Percentiles rank a stretch among this genome's conserved stretches.
These are phyloP conservation scores for Melampsora americana DNA, from an alignment of 1,284 basidiomycete genomes.

Conservation along the genomic window DNA sequence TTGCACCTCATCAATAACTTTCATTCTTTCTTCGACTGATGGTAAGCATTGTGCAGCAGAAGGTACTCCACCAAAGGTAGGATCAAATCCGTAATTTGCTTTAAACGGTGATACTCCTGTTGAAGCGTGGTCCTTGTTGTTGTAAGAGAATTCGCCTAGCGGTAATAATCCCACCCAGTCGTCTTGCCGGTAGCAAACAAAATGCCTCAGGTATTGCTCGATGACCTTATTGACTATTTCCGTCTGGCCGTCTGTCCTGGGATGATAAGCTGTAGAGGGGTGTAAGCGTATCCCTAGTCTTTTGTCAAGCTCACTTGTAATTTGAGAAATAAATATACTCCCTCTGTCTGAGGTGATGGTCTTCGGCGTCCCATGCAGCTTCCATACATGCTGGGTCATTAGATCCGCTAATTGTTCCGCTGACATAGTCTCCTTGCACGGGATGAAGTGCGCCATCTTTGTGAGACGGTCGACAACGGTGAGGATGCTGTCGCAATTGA, in stretches of 20 bases:
- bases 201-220: not conserved
- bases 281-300: too few species aligned
- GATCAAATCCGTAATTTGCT: too few species aligned
- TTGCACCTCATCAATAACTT: not conserved
- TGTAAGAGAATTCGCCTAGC: slow-evolving; percentile 3
- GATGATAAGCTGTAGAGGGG: not conserved
- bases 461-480: not conserved
- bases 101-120: too few species aligned
- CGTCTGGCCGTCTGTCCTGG: not conserved
- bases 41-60: not conserved
- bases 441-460: not conserved
- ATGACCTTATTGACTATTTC: not conserved
- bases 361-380: too few species aligned
- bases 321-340: too few species aligned
- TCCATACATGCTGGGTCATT: too few species aligned
- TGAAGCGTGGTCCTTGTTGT: slow-evolving; percentile 6
- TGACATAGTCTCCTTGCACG: too few species aligned
- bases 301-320: too few species aligned
- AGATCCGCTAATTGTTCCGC: too few species aligned
- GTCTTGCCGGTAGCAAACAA: slow-evolving; percentile 27
- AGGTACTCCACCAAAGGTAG: too few species aligned
- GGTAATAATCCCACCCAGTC: slow-evolving; percentile 14
- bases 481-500: not conserved
- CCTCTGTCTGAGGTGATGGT: too few species aligned
- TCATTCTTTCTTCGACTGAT: not conserved